Base-by-base conservation (phyloP, 2,329 filamentous ascomycete species). In the Sordariomycetes sp. region DNA sequence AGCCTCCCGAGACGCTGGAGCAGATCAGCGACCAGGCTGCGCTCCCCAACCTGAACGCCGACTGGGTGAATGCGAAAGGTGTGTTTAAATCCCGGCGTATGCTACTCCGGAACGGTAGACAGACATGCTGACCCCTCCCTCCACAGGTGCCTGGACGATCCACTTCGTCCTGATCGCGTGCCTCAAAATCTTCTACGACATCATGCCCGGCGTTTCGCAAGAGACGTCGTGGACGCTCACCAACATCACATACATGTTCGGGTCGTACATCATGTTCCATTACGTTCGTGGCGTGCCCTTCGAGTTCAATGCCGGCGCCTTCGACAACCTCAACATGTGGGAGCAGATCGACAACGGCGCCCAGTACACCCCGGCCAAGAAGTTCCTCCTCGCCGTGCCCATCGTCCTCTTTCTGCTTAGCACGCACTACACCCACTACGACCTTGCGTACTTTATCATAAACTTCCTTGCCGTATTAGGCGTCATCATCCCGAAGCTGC, bases 251-350 rank as follows among this genome's bases (percentile, higher is more conserved):
- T 99, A 99, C 80, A 97, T 97, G 91, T 88, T 94, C 67, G 91
- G 90, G 66, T 96, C 92, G 50, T 99, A 97, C 72, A 83, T 99
- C 72, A 99, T 99, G 94, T 99, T 99, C 74, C 94, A 99, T 74
- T 96, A 90, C 79, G 94, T 99, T 64, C 90, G 92, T 68, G 94
- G 94, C 64, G 90, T 97, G 53, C 94, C 94, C 6, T 99, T 99
- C 69, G 94, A 99, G 72, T 99, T 99, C 80, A 99, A 99, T 69
- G 87, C 89, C 58, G 94, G 94, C 59, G 94, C 94, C 64, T 99
- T 97, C 72, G 94, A 99, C 78, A 97, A 99, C 72, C 80, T 99
- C 68, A 99, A 97, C 76, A 97, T 99, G 94, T 99, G 94, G 94
- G 94, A 99, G 76, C 94, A 99, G 75, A 99, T 99, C 70, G 94